Evolutionary conservation across 495 filamentous ascomycete genomes (phyloP).

Genomic region (Tuber microsphaerosporum): DNA sequence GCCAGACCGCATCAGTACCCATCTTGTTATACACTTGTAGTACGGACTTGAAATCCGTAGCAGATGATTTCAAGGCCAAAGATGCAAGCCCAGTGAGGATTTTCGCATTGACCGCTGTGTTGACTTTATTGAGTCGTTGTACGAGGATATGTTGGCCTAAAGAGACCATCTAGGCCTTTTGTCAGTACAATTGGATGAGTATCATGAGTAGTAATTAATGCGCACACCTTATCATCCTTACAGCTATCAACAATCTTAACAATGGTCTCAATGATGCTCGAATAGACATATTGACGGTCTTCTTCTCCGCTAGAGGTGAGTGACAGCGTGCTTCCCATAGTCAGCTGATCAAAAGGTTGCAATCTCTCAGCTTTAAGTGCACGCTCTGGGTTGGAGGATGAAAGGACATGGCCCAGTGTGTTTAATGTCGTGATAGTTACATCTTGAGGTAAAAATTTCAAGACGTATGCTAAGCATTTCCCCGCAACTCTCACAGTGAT

Average conservation of each 20-base stretch:
- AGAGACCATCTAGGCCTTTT: slow-evolving; percentile 59
- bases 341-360: slow-evolving; percentile 37
- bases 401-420: slow-evolving; percentile 84
- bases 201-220: slow-evolving; percentile 4
- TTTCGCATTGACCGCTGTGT: slow-evolving; percentile 63
- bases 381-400: slow-evolving; percentile 53
- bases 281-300: slow-evolving; percentile 62
- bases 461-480: slow-evolving; percentile 67
- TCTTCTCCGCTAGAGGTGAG: slow-evolving; percentile 63
- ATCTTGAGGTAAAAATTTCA: slow-evolving; percentile 79
- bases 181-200: slow-evolving; percentile 8
- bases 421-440: slow-evolving; percentile 90
- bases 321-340: slow-evolving; percentile 70
- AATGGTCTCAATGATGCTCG: slow-evolving; percentile 80
- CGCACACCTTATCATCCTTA: slow-evolving; percentile 62
- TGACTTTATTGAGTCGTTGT: slow-evolving; percentile 83
- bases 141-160: slow-evolving; percentile 92
- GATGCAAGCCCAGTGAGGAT: slow-evolving; percentile 75
- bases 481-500: slow-evolving; percentile 66
- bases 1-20: slow-evolving; percentile 61
- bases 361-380: slow-evolving; percentile 39
- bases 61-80: slow-evolving; percentile 66
- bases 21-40: slow-evolving; percentile 73
- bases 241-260: slow-evolving; percentile 73
- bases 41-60: slow-evolving; percentile 71